Conservation (phyloP, 371 early-diverging fungal species). For the Lichtheimia corymbifera region DNA sequence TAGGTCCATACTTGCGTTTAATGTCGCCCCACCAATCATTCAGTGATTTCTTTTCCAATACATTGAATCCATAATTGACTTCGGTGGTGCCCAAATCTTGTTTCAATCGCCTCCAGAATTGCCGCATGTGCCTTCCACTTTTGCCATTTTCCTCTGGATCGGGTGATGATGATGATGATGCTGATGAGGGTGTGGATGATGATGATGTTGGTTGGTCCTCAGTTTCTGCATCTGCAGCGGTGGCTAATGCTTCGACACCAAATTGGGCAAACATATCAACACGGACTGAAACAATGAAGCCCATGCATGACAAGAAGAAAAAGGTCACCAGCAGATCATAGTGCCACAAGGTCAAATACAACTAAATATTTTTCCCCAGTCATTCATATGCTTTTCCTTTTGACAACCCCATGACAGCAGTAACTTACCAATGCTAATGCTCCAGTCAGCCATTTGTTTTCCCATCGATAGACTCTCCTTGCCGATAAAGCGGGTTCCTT, state of each 20-base stretch:
- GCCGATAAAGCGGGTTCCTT: conserved; percentile 22
- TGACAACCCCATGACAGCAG: not conserved
- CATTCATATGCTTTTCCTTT: not conserved
- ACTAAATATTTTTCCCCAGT: conserved; percentile 11
- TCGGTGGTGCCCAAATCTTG: conserved; percentile 14
- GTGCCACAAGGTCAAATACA: conserved; percentile 36
- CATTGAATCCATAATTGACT: conserved; percentile 10
- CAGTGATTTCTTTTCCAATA: conserved; percentile 26
- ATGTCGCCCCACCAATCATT: conserved; percentile 38
- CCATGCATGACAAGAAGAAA: conserved; percentile 12
- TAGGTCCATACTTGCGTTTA: conserved; percentile 34
- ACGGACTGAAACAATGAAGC: conserved; percentile 18
- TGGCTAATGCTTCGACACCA: conserved; percentile 30
- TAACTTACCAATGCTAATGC: conserved; percentile 25
- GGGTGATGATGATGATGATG: conserved; percentile 2
- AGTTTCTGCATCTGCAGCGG: conserved; percentile 7
- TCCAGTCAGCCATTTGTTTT: conserved; percentile 33
- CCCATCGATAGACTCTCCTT: conserved; percentile 38
- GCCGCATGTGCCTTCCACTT: conserved; percentile 2
- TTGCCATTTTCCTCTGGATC: conserved; percentile 1
- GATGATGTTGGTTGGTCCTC: not conserved
- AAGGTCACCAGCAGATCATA: conserved; percentile 32
- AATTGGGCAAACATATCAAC: conserved; percentile 31
- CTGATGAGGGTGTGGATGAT: not conserved
- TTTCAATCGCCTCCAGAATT: conserved; percentile 21